Conservation (phyloP, 1,139 yeast species). For the Pneumocystis wakefieldiae region DNA sequence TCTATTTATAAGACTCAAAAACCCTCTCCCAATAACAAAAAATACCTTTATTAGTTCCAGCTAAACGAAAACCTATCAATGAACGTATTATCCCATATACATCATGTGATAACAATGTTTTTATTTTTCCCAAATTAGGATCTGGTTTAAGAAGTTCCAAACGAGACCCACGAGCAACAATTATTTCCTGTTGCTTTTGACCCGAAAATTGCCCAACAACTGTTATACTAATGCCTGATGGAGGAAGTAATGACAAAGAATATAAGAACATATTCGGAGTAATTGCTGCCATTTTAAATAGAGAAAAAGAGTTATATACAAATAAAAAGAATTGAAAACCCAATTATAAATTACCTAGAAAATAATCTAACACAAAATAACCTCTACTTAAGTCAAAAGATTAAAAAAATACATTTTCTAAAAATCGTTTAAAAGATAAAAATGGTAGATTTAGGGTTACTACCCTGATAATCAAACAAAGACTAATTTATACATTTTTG, state of each 20-base stretch:
- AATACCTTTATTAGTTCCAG: slow-evolving; percentile 28
- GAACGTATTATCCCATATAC: slow-evolving; percentile 47
- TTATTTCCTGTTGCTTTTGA: slow-evolving; percentile 39
- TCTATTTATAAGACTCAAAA: slow-evolving; percentile 27
- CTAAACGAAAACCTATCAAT: slow-evolving; percentile 36
- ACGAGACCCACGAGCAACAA: slow-evolving; percentile 44
- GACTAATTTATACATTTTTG: too few relatives aligned
- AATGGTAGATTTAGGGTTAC: not conserved
- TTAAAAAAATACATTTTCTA: not conserved
- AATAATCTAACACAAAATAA: not conserved
- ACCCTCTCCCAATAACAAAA: not conserved
- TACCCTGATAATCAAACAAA: not conserved
- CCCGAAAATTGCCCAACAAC: slow-evolving; percentile 58
- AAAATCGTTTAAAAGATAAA: not conserved
- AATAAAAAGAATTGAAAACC: not conserved
- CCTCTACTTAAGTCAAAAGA: not conserved
- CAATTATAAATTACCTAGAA: not conserved
- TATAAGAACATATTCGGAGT: slow-evolving; percentile 36
- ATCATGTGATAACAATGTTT: slow-evolving; percentile 31
- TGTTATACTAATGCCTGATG: slow-evolving; percentile 39
- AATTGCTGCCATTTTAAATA: not conserved
- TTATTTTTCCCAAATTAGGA: slow-evolving; percentile 41
- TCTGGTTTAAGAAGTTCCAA: slow-evolving; percentile 42
- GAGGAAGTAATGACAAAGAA: slow-evolving; percentile 47
- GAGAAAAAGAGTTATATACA: not conserved